Evolutionary conservation across 805 yeast species (phyloP), one percentile per base, ranked within the genome.

Genomic region (Kodamaea nitidulidarum): DNA sequence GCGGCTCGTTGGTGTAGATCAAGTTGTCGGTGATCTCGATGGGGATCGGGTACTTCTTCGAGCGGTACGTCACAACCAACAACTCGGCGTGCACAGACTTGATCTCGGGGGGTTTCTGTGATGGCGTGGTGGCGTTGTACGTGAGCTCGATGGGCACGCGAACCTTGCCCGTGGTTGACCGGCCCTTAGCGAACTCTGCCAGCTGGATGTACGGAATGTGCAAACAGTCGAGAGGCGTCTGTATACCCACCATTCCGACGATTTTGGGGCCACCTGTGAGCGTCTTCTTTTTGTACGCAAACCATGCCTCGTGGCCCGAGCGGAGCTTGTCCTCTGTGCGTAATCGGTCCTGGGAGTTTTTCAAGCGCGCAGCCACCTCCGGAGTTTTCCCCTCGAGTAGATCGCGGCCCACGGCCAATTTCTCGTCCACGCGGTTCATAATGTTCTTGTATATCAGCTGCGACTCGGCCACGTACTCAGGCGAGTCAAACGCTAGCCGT

Each of bases 11-110:
- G 24, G 50, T 49, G 46, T 57, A 64, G 1, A 66, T 42, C 17
- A 61, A 49, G 31, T 59, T 66, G 42, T 58, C 65, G 32, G 58
- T 56, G 15, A 67, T 40, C 43, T 65, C 71, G 6, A 67, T 45
- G 1, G 73, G 71, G 8, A 67, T 63, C 4, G 68, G 64, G 24
- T 52, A 49, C 42, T 61, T 58, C 15, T 57, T 53, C 2, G 71
- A 59, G 32, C 60, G 49, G 29, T 56, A 50, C 12, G 71, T 60
- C 15, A 59, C 38, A 0, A 56, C 65, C 7, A 58, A 54, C 31
- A 67, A 52, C 31, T 64, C 70, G 1, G 56, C 56, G 2, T 32
- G 20, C 2, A 55, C 46, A 2, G 40, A 15, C 27, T 51, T 58
- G 32, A 60, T 41, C 31, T 53, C 55, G 0, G 67, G 64, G 2